phyloP scores from a whole-genome alignment of 345 rosid species.

The Populus ilicifolia region DNA sequence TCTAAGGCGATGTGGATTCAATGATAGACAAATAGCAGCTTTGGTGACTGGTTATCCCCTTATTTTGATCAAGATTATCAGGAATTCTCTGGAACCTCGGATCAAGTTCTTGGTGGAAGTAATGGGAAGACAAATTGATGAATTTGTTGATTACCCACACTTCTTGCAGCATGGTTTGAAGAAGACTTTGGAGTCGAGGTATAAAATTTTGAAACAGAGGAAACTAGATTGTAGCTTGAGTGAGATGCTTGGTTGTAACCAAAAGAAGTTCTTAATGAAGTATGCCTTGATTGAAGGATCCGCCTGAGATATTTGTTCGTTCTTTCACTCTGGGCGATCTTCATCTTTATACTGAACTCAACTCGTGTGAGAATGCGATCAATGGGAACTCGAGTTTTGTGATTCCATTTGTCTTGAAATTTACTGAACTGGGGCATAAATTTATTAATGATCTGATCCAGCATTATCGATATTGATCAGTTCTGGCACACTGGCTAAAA shows the following conservation, averaged over 20 bases:
- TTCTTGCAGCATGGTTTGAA: conserved; percentile 68
- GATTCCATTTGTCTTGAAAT: background rate
- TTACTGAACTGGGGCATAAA: background rate
- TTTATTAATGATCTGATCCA: background rate
- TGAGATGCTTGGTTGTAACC: conserved; percentile 69
- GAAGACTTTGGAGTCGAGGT: conserved; percentile 58
- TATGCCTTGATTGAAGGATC: conserved; percentile 40
- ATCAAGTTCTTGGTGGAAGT: conserved; percentile 64
- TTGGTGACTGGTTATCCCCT: conserved; percentile 67
- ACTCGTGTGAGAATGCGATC: conserved; percentile 13
- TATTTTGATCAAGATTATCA: conserved; percentile 57
- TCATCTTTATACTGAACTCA: background rate
- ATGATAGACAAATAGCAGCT: conserved; percentile 46
- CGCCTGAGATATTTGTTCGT: conserved; percentile 27
- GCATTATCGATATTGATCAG: background rate
- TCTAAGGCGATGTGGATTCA: conserved; percentile 49
- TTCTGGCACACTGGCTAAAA: background rate
- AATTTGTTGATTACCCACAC: conserved; percentile 56
- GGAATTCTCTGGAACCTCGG: conserved; percentile 64
- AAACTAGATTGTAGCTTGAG: conserved; percentile 58
- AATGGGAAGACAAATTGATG: conserved; percentile 63
- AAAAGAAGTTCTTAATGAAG: conserved; percentile 50
- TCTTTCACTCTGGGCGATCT: conserved; percentile 3
- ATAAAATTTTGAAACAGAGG: conserved; percentile 50
- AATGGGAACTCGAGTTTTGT: conserved; percentile 14